Evolutionary conservation across 2,329 filamentous ascomycete species (phyloP), one percentile per base, ranked within the genome.

Genomic region (Trichoderma simmonsii): DNA sequence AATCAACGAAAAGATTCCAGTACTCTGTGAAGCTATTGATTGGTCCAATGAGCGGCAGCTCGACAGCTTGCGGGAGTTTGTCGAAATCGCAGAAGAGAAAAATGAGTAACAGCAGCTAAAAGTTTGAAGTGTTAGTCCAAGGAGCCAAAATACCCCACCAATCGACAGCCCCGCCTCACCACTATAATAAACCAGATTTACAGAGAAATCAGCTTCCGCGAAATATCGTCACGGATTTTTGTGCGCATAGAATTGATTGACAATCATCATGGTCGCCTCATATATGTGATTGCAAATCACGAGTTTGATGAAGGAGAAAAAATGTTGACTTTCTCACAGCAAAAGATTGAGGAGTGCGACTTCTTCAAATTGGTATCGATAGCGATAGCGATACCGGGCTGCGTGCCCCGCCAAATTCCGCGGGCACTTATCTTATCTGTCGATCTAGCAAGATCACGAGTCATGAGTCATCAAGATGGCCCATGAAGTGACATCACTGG

Each of bases 371-470:
- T 9, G 28, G 36, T 28, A 36, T 66, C 43, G 28, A 3, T 66
- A 57, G 15, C 51, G 36, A 64, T 30, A 63, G 4, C 5, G 48
- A 54, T 54, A 54, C 2, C n/a, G 6, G 7, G 7, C 9, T 60
- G 11, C 9, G 11, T 57, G 32, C 64, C 51, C 64, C 64, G 24
- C 48, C 30, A 67, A 56, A 56, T 26, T 26, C 26, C 26, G 48
- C 30, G 63, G 63, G 9, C 14, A 15, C 30, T 66, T 56, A 66
- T 66, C 63, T 66, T 66, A 66, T 66, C 63, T 39, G 63, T 11
- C 48, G 63, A 66, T 66, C 63, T 28, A 28, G 6, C 21, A 15
- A 64, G n/a, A 26, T 26, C 60, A 62, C 60, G 14, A 39, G 7
- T 15, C 11, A 36, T 61, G 59, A 57, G 54, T 57, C 54, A 57